phyloP scores from a whole-genome alignment of 176 grass and related monocot genomes.

The Leersia perrieri region DNA sequence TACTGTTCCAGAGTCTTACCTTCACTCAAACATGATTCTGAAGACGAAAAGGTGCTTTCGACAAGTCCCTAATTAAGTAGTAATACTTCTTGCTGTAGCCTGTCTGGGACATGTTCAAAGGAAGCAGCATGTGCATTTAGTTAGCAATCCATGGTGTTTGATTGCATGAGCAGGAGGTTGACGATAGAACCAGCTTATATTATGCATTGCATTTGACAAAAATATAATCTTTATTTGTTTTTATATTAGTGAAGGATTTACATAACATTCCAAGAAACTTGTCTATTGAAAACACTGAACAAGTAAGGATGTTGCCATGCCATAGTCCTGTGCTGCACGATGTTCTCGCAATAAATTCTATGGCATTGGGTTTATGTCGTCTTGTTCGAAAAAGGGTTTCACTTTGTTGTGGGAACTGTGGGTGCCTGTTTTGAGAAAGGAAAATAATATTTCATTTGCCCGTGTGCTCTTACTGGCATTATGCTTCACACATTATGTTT shows the following conservation, averaged over 20 bases:
- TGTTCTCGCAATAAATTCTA: neutral
- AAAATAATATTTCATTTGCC: neutral
- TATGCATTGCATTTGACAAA: neutral
- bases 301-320: neutral
- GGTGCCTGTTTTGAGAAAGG: neutral
- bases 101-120: too few species aligned
- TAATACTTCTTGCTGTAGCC: too few species aligned
- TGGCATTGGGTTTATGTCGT: neutral
- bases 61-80: too few species aligned
- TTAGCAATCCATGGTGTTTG: neutral
- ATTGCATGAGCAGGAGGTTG: neutral
- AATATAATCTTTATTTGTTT: neutral
- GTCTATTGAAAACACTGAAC: neutral
- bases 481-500: neutral
- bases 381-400: neutral
- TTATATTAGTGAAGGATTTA: neutral
- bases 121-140: too few species aligned
- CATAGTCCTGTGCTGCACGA: neutral
- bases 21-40: too few species aligned
- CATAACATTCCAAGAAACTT: neutral
- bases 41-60: too few species aligned
- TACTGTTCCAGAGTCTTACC: too few species aligned
- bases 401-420: neutral
- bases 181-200: neutral
- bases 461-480: too few species aligned